These are phyloP conservation scores for Taiozyma sp. DNA, from an alignment of 1,139 yeast genomes.

Conservation along the genomic window DNA sequence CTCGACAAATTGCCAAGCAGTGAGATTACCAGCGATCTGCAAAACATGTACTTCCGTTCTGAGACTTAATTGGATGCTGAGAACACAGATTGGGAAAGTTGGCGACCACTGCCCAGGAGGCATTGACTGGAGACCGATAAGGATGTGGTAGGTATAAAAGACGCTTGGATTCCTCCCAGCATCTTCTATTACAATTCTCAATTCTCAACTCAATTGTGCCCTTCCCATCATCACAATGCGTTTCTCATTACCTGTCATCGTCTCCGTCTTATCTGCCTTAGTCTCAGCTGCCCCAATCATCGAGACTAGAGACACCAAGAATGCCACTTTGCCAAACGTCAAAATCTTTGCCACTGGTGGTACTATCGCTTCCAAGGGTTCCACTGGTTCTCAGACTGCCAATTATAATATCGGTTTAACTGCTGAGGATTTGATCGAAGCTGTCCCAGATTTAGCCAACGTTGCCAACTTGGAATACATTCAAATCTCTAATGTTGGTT, in stretches of 20 bases:
- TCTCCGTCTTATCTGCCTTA: constrained; percentile 7
- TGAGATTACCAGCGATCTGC: no score
- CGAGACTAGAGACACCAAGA: constrained; percentile 11
- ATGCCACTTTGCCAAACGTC: constrained; percentile 23
- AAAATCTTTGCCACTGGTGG: constrained; percentile 59
- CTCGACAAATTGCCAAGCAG: no score
- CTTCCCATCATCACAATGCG: constrained; percentile 2
- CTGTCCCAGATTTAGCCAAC: constrained; percentile 45
- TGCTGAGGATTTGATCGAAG: constrained; percentile 45
- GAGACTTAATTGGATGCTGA: not conserved
- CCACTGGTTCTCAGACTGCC: constrained; percentile 45
- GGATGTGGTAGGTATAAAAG: not conserved
- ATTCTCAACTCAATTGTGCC: not conserved
- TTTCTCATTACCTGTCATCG: constrained; percentile 5
- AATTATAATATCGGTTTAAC: constrained; percentile 53
- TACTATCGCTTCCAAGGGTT: constrained; percentile 55
- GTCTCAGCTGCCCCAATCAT: constrained; percentile 12
- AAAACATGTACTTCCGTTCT: not conserved
- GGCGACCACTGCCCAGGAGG: not conserved
- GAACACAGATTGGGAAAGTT: not conserved
- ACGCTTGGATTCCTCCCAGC: not conserved
- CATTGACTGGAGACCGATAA: not conserved
- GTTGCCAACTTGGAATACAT: constrained; percentile 47
- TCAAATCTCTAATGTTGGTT: constrained; percentile 50
- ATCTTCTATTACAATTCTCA: not conserved